Conservation (phyloP, 2,329 filamentous ascomycete genomes). For the Colletotrichum sp. region DNA sequence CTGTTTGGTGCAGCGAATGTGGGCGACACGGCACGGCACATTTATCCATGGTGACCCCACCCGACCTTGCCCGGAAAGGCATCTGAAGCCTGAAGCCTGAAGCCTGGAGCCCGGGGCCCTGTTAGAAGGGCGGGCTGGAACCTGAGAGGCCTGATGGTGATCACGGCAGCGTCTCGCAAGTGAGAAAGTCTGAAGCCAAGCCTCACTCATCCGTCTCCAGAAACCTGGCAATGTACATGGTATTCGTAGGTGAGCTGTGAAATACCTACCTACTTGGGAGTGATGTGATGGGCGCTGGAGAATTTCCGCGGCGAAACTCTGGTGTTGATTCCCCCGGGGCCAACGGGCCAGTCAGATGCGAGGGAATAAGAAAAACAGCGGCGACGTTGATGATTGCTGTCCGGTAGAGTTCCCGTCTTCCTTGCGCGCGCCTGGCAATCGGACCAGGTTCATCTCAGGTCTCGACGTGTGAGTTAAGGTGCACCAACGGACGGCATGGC, state of each 20-base stretch:
- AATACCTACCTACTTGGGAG: background rate
- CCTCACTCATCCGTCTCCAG: background rate
- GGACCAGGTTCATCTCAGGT: slow-evolving; percentile 21
- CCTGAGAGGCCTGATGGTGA: background rate
- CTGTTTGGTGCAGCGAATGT: background rate
- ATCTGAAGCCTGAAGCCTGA: background rate
- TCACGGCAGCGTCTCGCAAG: background rate
- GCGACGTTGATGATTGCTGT: background rate
- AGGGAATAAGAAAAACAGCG: background rate
- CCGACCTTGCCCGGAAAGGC: background rate
- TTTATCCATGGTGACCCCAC: background rate
- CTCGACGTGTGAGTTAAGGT: background rate
- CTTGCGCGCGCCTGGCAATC: background rate
- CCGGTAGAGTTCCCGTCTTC: background rate
- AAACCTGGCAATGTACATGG: background rate
- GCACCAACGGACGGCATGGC: background rate
- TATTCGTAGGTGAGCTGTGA: background rate
- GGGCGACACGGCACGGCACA: background rate
- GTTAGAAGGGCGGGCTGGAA: background rate
- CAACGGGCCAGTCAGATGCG: background rate
- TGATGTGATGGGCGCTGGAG: background rate
- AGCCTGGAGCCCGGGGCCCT: background rate
- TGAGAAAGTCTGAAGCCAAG: background rate
- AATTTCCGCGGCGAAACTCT: background rate
- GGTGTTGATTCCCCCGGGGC: background rate